Evolutionary conservation across 441 rosid genomes (phyloP).

Genomic region (Erodium texanum): DNA sequence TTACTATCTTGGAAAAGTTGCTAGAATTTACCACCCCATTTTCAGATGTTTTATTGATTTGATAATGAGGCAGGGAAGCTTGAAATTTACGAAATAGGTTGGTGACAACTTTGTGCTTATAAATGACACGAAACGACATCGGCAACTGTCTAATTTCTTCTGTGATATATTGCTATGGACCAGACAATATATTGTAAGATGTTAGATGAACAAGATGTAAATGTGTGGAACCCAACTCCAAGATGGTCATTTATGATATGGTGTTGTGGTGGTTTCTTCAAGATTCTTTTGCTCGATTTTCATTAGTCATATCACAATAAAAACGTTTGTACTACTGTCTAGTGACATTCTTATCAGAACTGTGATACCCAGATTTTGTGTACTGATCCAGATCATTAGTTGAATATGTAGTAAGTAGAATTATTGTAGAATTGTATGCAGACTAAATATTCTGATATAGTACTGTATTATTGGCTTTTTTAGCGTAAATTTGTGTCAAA

Average conservation of each 20-base stretch:
- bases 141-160: neutral
- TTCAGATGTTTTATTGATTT: neutral
- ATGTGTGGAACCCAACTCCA: neutral
- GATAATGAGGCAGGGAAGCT: neutral
- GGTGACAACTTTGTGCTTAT: neutral
- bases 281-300: no score
- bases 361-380: no score
- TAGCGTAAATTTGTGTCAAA: no score
- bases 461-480: no score
- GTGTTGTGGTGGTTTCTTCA: neutral
- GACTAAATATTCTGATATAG: no score
- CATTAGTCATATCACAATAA: no score
- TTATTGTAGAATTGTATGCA: no score
- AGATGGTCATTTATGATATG: neutral
- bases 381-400: no score
- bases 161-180: neutral
- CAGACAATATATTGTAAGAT: neutral
- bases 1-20: neutral
- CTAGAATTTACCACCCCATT: neutral
- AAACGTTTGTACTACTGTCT: no score
- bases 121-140: neutral
- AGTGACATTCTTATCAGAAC: no score
- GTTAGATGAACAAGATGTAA: slow-evolving; percentile 2
- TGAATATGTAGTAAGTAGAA: no score
- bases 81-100: neutral